Evolutionary conservation across 1,284 basidiomycete species (phyloP).

Genomic region (Leccinum pachyderme): DNA sequence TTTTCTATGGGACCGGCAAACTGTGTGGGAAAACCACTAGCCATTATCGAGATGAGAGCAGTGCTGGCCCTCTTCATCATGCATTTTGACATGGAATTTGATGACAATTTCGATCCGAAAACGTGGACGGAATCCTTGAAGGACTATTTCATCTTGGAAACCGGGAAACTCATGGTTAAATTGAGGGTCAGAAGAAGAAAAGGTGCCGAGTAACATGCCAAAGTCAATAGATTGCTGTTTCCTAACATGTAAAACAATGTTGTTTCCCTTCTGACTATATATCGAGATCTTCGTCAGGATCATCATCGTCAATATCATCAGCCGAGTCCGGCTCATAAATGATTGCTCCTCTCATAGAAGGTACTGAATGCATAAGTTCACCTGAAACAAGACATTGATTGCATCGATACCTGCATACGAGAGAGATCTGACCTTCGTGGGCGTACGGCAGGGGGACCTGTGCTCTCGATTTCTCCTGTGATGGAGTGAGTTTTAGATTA

Average conservation of each 20-base stretch:
- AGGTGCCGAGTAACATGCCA: constrained; percentile 1
- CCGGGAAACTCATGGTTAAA: constrained; percentile 28
- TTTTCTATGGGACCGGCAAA: constrained; percentile 36
- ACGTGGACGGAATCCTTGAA: constrained; percentile 32
- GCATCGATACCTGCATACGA: background rate
- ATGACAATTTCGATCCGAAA: constrained; percentile 23
- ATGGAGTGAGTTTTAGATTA: constrained; percentile 81
- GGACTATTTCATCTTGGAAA: constrained; percentile 31
- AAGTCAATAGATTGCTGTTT: background rate
- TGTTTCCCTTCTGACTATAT: constrained; percentile 43
- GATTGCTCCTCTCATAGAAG: constrained; percentile 39
- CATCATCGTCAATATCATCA: constrained; percentile 87
- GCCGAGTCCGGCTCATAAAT: constrained; percentile 84
- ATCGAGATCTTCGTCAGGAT: constrained; percentile 87
- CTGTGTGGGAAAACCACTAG: constrained; percentile 36
- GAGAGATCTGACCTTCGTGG: constrained; percentile 62
- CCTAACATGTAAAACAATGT: background rate
- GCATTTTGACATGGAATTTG: constrained; percentile 33
- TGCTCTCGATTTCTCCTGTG: constrained; percentile 78
- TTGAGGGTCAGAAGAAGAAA: constrained; percentile 15
- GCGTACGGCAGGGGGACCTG: constrained; percentile 85
- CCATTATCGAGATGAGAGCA: constrained; percentile 31
- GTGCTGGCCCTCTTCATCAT: constrained; percentile 30
- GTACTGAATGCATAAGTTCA: constrained; percentile 12
- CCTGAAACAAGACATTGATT: constrained; percentile 24